Evolutionary conservation across 768 basidiomycete genomes (phyloP), one percentile per base, ranked within the genome.

Genomic region (Russula sp.): DNA sequence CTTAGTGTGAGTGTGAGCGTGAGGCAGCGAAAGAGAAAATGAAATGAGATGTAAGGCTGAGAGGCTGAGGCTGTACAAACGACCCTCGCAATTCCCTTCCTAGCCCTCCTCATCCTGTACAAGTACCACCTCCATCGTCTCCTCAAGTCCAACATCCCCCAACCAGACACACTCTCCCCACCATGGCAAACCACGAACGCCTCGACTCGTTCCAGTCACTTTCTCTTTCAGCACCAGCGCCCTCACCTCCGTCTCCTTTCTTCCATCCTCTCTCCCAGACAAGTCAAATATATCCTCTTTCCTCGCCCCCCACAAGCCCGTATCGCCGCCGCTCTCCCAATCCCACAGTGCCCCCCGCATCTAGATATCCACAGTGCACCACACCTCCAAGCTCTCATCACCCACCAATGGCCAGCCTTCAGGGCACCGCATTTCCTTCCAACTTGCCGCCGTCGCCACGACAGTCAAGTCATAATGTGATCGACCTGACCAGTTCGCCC

Each of bases 391-490:
- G 29, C 49, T 46, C 50, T 10, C 56, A 32, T 53, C 61, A 9
- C 22, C 34, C 56, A 62, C 53, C 61, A 58, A 58, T 57, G 56
- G 45, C 58, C 50, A 53, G 61, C 56, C 7, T 46, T 75, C 69
- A 64, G 68, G 66, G 56, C 69, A 64, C 43, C 32, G 25, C 39
- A 25, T 59, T 45, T 16, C 47, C 56, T 22, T 65, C 61, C 42
- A 51, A 48, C 36, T 20, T 61, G 16, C 56, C 45, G 38, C 34
- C 56, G 20, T 54, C 65, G 5, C 42, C 47, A 46, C 51, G 50
- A 20, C 56, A 63, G 38, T 43, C 61, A 14, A 47, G 35, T 41
- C 57, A 25, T 47, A n/a, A 54, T 46, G 46, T 58, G 53, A 53
- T 62, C 54, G 51, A 62, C 63, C 11, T 65, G 58, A 63, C 52